Evolutionary conservation across 2,329 filamentous ascomycete genomes (phyloP).

Genomic region (Fusarium sarcochroum): DNA sequence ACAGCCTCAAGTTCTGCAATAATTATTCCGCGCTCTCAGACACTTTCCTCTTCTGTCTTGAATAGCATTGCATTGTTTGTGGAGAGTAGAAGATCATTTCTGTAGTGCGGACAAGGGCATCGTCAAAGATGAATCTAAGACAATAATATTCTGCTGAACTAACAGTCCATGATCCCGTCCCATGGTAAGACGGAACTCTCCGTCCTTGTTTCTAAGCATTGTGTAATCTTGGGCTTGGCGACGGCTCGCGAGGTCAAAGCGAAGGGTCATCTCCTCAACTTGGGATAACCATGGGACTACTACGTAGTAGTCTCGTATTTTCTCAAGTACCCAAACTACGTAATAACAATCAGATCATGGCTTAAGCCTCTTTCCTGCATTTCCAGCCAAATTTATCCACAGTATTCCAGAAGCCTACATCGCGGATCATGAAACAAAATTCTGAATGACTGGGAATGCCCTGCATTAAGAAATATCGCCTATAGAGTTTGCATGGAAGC

Average conservation of each 20-base stretch:
- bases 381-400: no score
- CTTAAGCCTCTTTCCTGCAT: no score
- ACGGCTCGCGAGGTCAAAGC: slow-evolving; percentile 1
- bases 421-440: no score
- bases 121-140: neutral
- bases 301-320: no score
- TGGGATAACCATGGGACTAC: neutral
- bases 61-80: slow-evolving; percentile 30
- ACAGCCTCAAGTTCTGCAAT: slow-evolving; percentile 6
- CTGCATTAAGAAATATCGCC: neutral
- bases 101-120: slow-evolving; percentile 3
- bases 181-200: neutral
- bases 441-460: slow-evolving; percentile 17
- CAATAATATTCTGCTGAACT: neutral
- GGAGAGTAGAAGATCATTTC: slow-evolving; percentile 19
- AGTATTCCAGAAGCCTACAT: no score
- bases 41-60: slow-evolving; percentile 21
- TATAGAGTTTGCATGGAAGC: slow-evolving; percentile 28
- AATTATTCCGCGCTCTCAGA: neutral
- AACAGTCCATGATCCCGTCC: neutral
- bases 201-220: slow-evolving; percentile 9
- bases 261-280: slow-evolving; percentile 14
- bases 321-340: neutral
- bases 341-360: slow-evolving; percentile 18
- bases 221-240: slow-evolving; percentile 3